Evolutionary conservation across 2,329 filamentous ascomycete genomes (phyloP).

Genomic region (Ramularia endophylla): DNA sequence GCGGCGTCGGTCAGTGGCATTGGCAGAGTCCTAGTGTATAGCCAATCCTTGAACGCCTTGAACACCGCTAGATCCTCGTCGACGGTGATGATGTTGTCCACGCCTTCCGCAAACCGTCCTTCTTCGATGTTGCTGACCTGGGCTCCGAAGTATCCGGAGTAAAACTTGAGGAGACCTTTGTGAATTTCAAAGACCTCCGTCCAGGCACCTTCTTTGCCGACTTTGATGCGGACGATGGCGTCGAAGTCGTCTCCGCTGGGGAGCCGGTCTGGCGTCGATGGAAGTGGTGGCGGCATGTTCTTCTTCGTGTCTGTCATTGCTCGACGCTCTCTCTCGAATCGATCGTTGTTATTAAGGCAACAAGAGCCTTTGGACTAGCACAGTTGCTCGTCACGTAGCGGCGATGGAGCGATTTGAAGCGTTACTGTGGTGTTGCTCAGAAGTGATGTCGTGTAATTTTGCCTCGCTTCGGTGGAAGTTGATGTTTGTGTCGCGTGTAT

Average conservation of each 20-base stretch:
- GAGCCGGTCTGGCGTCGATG: too few species aligned
- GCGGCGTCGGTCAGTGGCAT: too few species aligned
- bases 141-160: slow-evolving; percentile 18
- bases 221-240: slow-evolving; percentile 5
- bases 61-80: slow-evolving; percentile 14
- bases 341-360: too few species aligned
- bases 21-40: slow-evolving; percentile 10
- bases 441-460: too few species aligned
- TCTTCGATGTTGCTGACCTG: slow-evolving; percentile 12
- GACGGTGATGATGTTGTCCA: slow-evolving; percentile 6
- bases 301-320: too few species aligned
- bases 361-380: too few species aligned
- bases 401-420: too few species aligned
- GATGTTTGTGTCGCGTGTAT: too few species aligned
- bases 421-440: too few species aligned
- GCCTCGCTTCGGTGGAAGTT: too few species aligned
- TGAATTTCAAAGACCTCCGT: slow-evolving; percentile 13
- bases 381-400: too few species aligned
- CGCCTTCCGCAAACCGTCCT: slow-evolving; percentile 9
- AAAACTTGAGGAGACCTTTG: slow-evolving; percentile 15
- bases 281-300: neutral
- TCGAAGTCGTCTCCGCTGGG: neutral
- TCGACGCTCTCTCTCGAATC: too few species aligned
- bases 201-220: slow-evolving; percentile 6
- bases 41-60: slow-evolving; percentile 13